A percentile compares a stretch with the other conserved stretches of the same genome.
Conservation (phyloP, 441 rosid genomes). For the Capsella rubella region DNA sequence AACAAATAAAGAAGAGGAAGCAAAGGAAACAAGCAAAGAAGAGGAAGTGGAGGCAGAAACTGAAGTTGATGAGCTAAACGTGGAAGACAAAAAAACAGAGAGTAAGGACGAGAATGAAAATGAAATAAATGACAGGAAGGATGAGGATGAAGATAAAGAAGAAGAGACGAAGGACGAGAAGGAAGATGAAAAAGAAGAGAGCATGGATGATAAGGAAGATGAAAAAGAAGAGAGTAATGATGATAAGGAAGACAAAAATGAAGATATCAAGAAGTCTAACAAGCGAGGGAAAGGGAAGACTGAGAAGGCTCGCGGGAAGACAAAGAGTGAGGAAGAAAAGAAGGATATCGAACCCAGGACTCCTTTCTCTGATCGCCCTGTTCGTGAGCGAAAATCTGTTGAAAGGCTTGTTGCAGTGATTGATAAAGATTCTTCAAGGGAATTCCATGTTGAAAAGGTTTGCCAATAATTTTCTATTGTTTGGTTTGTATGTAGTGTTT, state of each 20-base stretch:
- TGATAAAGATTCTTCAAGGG: constrained; percentile 77
- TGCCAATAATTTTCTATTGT: constrained; percentile 18
- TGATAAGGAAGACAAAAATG: constrained; percentile 47
- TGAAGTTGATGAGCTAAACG: constrained; percentile 18
- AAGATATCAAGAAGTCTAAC: constrained; percentile 52
- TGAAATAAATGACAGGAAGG: constrained; percentile 39
- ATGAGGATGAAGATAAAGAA: constrained; percentile 25
- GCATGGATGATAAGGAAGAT: constrained; percentile 34
- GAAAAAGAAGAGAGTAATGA: constrained; percentile 44
- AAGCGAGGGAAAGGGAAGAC: constrained; percentile 55
- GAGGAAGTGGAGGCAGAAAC: constrained; percentile 39
- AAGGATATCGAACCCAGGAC: constrained; percentile 70
- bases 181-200: constrained; percentile 24
- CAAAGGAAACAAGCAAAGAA: constrained; percentile 18
- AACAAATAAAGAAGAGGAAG: constrained; percentile 26
- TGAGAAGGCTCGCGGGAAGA: constrained; percentile 56
- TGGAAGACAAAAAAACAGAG: constrained; percentile 31
- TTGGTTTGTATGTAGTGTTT: constrained; percentile 8
- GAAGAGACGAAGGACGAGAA: constrained; percentile 38
- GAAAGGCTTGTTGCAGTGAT: constrained; percentile 89
- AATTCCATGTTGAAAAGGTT: constrained; percentile 86
- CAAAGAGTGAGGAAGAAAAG: constrained; percentile 48
- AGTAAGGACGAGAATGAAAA: constrained; percentile 28
- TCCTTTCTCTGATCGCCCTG: constrained; percentile 84
- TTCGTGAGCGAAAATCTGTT: constrained; percentile 92